Base-by-base conservation (phyloP, 2,329 filamentous ascomycete genomes). In the Fusarium agapanthi region DNA sequence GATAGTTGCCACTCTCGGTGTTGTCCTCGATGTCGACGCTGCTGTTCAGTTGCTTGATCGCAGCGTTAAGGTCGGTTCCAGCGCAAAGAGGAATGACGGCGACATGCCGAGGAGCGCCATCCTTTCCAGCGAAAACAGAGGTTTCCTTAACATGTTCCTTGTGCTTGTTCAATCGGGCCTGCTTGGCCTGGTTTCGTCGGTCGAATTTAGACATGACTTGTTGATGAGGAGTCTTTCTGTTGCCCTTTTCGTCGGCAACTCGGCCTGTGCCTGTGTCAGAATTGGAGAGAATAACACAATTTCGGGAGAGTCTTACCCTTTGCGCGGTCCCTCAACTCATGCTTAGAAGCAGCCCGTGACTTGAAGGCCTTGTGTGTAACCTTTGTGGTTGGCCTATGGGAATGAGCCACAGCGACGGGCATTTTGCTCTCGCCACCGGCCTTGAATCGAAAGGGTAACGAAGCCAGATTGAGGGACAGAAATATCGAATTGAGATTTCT, bases 181-280 rank as follows among this genome's bases (percentile, higher is more conserved):
- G 96, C 83, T 95, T 95, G 76, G 94, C 93, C 85, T 97, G 94
- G 83, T 99, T 98, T 77, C 94, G 91, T 67, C 96, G 92, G 83
- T 97, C 95, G 81, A 99, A 89, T 84, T 98, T 99, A 66, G 95
- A 97, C 93, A 98, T 95, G 84, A 98, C 90, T 84, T 97, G 94
- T 81, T 99, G 96, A 81, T 97, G 94, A 61, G 94, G 94, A 22
- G 95, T 97, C 83, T 94, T 97, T 79, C 95, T 91, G 77, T 87
- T 86, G 69, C 92, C 91, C 77, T 88, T 90, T 79, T 97, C 93
- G 78, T 89, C 85, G 61, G 87, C 91, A 55, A 95, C 88, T 82
- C 96, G 96, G 80, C 95, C 94, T 96, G 34, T 28, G 7, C 20
- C 5, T 16, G 8, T 32, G 54, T 73, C 18, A 73, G 54, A 61